Evolutionary conservation across 78 protist genomes (phyloP), one percentile per base, ranked within the genome.

Genomic region (Speleostelium caveatum): DNA sequence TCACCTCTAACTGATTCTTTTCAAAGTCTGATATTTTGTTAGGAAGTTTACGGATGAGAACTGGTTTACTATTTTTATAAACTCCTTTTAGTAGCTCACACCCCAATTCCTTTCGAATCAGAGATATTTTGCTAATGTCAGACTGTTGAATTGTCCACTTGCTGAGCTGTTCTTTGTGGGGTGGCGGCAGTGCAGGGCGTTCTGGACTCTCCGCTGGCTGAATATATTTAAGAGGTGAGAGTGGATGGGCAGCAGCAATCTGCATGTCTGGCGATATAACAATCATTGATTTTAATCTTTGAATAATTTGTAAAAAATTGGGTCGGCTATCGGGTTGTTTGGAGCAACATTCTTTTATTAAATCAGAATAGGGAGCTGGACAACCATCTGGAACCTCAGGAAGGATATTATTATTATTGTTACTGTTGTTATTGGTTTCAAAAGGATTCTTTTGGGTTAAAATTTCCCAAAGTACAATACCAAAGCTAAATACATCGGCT

Each of bases 401-500:
- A 0, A 21, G 10, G 2, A 22, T 26, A 19, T 77, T 60, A 4
- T 30, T 35, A 1, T 77, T 10, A 0, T 33, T 60, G 21, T 83
- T 83, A 30, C 79, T 73, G 6, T 33, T 21, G n/a, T n/a, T n/a
- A n/a, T n/a, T n/a, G n/a, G n/a, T n/a, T n/a, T n/a, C n/a, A n/a
- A n/a, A n/a, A 24, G 93, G 93, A 39, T 72, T 60, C 49, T 86
- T 71, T 0, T 73, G 75, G 1, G 93, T 86, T 0, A 86, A 35
- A 32, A 86, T 73, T n/a, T 86, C 87, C 93, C 93, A 86, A 5
- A 73, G 33, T 19, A 72, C 83, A 2, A 86, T 62, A 28, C 93
- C 93, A 86, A 86, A 86, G 33, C 87, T 76, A 68, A 38, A 86
- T 0, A 86, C 72, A 49, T 86, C 93, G 2, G 78, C 93, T 62